Base-by-base conservation (phyloP, 768 basidiomycete genomes). In the Rhodotorula graminis region DNA sequence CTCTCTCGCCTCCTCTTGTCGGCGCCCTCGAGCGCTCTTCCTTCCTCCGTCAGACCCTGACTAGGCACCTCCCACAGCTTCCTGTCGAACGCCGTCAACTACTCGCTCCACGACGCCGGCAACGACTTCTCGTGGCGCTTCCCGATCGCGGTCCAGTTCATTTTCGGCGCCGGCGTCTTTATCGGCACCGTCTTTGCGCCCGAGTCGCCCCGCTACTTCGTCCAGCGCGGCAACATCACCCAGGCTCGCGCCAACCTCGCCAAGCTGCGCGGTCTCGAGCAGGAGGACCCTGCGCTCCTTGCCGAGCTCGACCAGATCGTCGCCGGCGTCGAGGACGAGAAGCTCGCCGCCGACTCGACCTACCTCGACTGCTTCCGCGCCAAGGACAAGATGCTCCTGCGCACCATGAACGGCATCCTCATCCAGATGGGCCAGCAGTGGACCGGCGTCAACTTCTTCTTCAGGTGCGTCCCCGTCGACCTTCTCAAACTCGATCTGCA, bases 11-110 rank as follows among this genome's bases (percentile, higher is more conserved):
- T 46, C 44, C 15, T 46, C 14, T 2, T 14, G 8, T 12, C 8
- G 42, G 14, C 44, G 44, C 44, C 15, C 44, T 6, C 14, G 44
- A 6, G 14, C 14, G 2, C 44, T 46, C 21, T 50, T 50, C 19
- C 19, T 21, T 10, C 18, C 3, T 15, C 3, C 23, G 18, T 21
- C 19, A 4, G 3, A 16, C 8, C 18, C 18, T 5, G 19, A 50
- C 25, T 50, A 19, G 19, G 9, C 21, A 23, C 49, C 50, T 27
- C 50, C 12, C 50, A 1, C 64, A 91, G 91, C 72, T 91, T 92
- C 87, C 83, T 93, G 27, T 46, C 67, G 18, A 75, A 75, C 67
- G 74, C 62, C 11, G 70, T 71, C 59, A 75, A 47, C 31, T 67
- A 67, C 66, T 64, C 71, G n/a, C 71, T 65, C n/a, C 66, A 72